phyloP scores from a whole-genome alignment of 257 asterid species.

The Nicotiana noctiflora region DNA sequence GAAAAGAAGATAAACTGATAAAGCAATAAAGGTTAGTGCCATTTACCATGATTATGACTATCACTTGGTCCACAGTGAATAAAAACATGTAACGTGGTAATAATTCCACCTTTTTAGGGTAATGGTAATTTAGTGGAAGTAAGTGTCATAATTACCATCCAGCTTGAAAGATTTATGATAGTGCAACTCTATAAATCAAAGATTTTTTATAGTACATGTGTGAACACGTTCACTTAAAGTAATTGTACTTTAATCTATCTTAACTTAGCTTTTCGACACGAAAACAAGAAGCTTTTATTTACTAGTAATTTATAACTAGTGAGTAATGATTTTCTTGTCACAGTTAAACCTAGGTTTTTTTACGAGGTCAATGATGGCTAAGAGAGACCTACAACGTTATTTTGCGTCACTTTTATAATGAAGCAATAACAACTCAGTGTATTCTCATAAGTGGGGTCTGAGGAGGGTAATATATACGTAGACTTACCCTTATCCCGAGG shows the following conservation, averaged over 20 bases:
- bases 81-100: not conserved
- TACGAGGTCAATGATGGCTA: not conserved
- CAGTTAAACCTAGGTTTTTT: not conserved
- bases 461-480: no score
- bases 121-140: constrained; percentile 1
- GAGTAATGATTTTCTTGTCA: not conserved
- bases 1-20: not conserved
- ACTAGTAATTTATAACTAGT: not conserved
- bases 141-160: not conserved
- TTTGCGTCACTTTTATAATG: not conserved
- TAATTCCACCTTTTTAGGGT: not conserved
- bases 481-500: no score
- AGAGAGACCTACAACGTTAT: not conserved
- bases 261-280: not conserved
- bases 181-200: not conserved
- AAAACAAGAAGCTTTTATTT: not conserved
- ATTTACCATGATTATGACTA: not conserved
- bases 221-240: not conserved
- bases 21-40: not conserved
- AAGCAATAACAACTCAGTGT: no score
- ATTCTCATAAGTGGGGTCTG: no score
- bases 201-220: not conserved
- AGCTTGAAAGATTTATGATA: not conserved
- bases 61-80: not conserved
- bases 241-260: not conserved